Evolutionary conservation across 805 yeast genomes (phyloP), one percentile per base, ranked within the genome.

Genomic region (Suhomyces vadensis): DNA sequence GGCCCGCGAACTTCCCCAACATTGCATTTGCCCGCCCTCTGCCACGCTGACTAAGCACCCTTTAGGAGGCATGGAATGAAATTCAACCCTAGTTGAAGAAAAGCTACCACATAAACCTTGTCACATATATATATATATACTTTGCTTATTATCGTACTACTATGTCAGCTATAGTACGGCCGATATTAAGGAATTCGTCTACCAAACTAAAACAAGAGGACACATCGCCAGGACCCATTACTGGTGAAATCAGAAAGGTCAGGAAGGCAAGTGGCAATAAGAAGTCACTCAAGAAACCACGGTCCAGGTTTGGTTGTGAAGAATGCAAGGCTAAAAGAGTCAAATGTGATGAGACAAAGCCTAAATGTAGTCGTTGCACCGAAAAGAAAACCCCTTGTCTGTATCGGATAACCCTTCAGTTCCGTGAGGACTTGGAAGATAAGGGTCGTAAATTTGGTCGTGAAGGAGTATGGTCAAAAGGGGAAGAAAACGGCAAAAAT

Each of bases 341-440:
- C 31, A 61, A 61, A 51, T 61, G 66, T 44, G 64, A 61, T 37
- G 66, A 60, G 44, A n/a, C 24, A 9, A 61, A 58, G 36, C 66
- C 66, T 5, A 31, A 36, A 6, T 61, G 66, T 24, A 13, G 48
- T 6, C 33, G 55, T 22, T 61, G 66, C 39, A 20, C 22, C 3
- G 37, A 41, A 9, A 52, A 44, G n/a, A 56, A 54, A 5, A 31
- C 47, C 10, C 16, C 26, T 7, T 61, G 66, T 43, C 40, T 43
- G 7, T 61, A 61, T 43, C 49, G 53, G 11, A 29, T 60, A 17
- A 41, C 44, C 6, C 49, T 60, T n/a, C 58, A 56, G 36, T 61
- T 60, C 39, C 46, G 57, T 23, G 65, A 61, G 36, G 66, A 61
- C 42, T 50, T 56, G 35, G 63, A 58, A 29, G 41, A 43, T 3